Evolutionary conservation across 768 basidiomycete genomes (phyloP).

Genomic region (Collybia mongolica): DNA sequence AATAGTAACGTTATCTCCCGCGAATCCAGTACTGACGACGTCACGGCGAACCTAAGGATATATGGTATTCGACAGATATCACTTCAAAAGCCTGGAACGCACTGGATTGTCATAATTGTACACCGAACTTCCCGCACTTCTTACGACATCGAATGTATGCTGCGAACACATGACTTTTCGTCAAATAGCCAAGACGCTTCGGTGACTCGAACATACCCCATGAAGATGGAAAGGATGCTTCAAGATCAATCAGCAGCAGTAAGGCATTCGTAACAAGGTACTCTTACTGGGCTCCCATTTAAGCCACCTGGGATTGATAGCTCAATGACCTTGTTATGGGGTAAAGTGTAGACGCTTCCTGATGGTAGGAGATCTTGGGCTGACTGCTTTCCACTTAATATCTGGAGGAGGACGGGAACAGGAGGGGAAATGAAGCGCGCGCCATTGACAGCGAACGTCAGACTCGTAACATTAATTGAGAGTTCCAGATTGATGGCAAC

Average conservation of each 20-base stretch:
- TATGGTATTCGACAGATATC: too few species aligned
- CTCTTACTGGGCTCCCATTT: constrained; percentile 14
- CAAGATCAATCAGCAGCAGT: neutral
- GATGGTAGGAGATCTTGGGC: constrained; percentile 33
- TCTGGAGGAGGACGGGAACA: constrained; percentile 44
- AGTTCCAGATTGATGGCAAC: constrained; percentile 23
- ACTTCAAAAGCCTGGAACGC: neutral
- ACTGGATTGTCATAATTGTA: constrained; percentile 55
- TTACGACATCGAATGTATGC: constrained; percentile 41
- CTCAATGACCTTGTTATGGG: constrained; percentile 44
- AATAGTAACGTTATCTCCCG: constrained; percentile 46
- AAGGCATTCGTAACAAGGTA: neutral
- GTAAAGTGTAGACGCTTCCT: constrained; percentile 38
- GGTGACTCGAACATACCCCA: constrained; percentile 18
- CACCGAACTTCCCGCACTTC: constrained; percentile 33
- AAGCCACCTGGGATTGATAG: constrained; percentile 39
- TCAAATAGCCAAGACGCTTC: neutral
- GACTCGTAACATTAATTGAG: constrained; percentile 15
- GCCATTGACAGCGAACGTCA: constrained; percentile 30
- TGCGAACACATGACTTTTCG: constrained; percentile 3
- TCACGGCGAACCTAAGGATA: constrained; percentile 37
- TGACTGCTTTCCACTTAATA: constrained; percentile 29
- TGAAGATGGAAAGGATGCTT: constrained; percentile 29
- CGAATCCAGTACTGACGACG: constrained; percentile 43
- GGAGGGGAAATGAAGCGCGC: constrained; percentile 29